These are phyloP conservation scores for Crucibulum laeve DNA, from an alignment of 768 basidiomycete genomes.

Conservation along the genomic window DNA sequence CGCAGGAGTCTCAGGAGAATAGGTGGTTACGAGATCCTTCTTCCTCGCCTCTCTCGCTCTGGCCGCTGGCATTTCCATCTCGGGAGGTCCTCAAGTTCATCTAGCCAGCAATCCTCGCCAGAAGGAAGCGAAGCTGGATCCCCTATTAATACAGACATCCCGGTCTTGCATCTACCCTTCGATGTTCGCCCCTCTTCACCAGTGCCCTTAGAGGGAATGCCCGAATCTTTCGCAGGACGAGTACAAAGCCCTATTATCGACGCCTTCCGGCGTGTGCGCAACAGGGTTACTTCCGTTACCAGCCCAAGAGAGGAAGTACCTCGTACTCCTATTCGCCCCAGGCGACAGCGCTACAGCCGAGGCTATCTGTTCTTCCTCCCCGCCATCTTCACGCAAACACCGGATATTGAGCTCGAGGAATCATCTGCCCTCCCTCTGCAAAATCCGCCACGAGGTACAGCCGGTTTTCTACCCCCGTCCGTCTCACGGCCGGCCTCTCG, in stretches of 20 bases:
- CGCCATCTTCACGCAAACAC: conserved; percentile 62
- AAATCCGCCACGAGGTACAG: conserved; percentile 13
- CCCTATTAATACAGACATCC: conserved; percentile 45
- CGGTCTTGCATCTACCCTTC: conserved; percentile 62
- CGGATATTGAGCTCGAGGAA: conserved; percentile 40
- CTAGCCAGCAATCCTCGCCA: conserved; percentile 27
- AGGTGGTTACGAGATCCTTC: conserved; percentile 72
- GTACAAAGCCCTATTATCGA: conserved; percentile 46
- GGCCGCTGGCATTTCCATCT: conserved; percentile 75
- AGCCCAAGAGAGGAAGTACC: conserved; percentile 33
- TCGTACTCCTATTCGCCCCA: conserved; percentile 43
- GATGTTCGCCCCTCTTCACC: conserved; percentile 57
- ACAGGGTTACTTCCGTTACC: conserved; percentile 47
- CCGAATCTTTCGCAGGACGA: conserved; percentile 38
- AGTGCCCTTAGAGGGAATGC: conserved; percentile 40
- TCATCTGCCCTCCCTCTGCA: conserved; percentile 18
- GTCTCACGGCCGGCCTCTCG: conserved; percentile 16
- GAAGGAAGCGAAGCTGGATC: conserved; percentile 32
- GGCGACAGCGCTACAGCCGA: conserved; percentile 42
- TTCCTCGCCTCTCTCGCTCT: conserved; percentile 70
- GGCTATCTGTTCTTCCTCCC: conserved; percentile 81
- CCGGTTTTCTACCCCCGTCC: conserved; percentile 21
- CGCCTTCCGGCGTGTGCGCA: conserved; percentile 51
- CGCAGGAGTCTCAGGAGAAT: conserved; percentile 58
- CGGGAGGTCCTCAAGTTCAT: conserved; percentile 45